These are phyloP conservation scores for Papiliotrema terrestris DNA, from an alignment of 1,284 basidiomycete genomes.

Conservation along the genomic window DNA sequence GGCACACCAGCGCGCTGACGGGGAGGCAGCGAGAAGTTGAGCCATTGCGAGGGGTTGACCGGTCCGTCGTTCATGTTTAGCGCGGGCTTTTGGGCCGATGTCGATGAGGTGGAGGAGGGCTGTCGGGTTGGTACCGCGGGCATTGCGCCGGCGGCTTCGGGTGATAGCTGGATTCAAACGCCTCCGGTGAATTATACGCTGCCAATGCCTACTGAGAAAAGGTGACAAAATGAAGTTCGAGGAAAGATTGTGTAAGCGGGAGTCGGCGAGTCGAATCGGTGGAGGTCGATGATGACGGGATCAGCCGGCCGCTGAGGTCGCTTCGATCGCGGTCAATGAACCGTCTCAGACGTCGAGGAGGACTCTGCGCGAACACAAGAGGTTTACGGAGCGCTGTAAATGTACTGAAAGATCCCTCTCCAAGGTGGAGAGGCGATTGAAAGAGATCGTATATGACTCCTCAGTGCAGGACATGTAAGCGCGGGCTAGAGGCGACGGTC, in stretches of 20 bases:
- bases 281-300: background rate
- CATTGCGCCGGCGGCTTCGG: background rate
- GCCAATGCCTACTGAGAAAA: background rate
- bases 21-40: slow-evolving; percentile 79
- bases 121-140: slow-evolving; percentile 7
- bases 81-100: slow-evolving; percentile 20
- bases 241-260: background rate
- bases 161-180: background rate
- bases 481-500: too few species aligned
- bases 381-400: background rate
- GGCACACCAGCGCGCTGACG: slow-evolving; percentile 59
- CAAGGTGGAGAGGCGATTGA: background rate
- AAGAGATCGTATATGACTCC: background rate
- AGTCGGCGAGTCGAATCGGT: background rate
- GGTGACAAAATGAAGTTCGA: background rate
- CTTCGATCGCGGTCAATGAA: too few species aligned
- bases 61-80: slow-evolving; percentile 22
- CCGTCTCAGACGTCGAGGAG: background rate
- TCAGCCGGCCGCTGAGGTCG: too few species aligned
- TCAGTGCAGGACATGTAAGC: too few species aligned
- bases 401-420: background rate
- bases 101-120: background rate
- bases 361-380: background rate
- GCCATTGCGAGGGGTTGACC: slow-evolving; percentile 46
- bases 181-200: background rate